Evolutionary conservation across 768 basidiomycete species (phyloP), one percentile per base, ranked within the genome.

Genomic region (Lyophyllum shimeji): DNA sequence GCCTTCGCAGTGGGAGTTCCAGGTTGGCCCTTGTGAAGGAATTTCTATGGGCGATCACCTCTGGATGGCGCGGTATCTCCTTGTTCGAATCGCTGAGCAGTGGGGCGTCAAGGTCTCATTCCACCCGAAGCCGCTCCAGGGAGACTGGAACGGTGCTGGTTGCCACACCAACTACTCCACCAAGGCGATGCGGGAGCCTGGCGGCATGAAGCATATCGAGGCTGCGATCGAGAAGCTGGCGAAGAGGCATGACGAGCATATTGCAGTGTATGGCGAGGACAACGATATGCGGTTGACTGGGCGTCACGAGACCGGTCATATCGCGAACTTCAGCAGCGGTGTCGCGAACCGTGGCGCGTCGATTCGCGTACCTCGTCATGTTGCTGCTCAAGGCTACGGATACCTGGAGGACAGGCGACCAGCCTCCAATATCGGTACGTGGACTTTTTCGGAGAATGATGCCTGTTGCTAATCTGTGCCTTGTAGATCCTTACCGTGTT

Each of bases 1-100:
- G 96, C 96, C 97, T 15, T 87, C 95, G 53, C 97, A 99, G 74
- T 99, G 97, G 97, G 97, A 99, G 78, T 99, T 96, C 90, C 97
- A 99, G 75, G 94, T 99, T 64, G 96, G 97, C 51, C 97, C 97
- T 27, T 98, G 96, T 67, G 90, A 92, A 71, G 97, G 97, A 52
- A 98, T 98, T 72, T 81, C 89, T 57, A 96, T 98, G 94, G 97
- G 97, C 64, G 97, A 99, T 74, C 96, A 99, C 76, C 87, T 99
- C 65, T 97, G 95, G 94, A 94, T 98, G 85, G 93, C 97, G 34
- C 92, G 97, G 63, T 99, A 89, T 81, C 89, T 99, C 64, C 87
- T 98, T 65, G 73, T 93, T 69, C 91, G 97, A 63, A 88, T 97
- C 63, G 95, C 96, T 62, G 97, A 98, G 76, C 95, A 98, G 76